Conservation (phyloP, 345 rosid genomes). For the Angophora floribunda region DNA sequence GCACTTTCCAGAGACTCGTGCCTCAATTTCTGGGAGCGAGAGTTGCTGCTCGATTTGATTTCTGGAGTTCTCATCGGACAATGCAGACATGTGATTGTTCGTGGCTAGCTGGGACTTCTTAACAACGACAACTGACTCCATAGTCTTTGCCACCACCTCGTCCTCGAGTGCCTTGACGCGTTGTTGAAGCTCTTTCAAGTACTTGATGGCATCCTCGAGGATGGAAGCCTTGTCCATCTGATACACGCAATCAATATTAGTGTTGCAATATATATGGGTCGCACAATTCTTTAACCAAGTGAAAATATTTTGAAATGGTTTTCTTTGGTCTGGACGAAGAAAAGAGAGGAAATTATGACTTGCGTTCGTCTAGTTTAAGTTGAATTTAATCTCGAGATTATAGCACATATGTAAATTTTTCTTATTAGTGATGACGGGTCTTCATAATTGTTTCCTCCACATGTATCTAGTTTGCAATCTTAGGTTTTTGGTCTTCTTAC, state of each 20-base stretch:
- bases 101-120: conserved; percentile 35
- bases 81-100: conserved; percentile 24
- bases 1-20: not conserved
- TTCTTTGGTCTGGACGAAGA: not conserved
- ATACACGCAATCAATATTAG: not conserved
- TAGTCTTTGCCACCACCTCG: conserved; percentile 22
- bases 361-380: not conserved
- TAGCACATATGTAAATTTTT: not conserved
- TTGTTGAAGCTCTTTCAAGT: conserved; percentile 61
- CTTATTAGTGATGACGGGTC: not conserved
- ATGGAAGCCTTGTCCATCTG: conserved; percentile 72
- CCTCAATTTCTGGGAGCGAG: conserved; percentile 5
- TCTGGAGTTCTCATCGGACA: conserved; percentile 15
- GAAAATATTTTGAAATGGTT: not conserved
- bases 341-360: not conserved
- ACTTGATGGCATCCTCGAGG: conserved; percentile 56
- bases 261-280: fast-evolving
- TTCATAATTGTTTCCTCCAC: not conserved
- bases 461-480: not conserved
- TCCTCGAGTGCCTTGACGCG: conserved; percentile 46
- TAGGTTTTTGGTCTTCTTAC: not conserved
- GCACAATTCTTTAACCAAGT: not conserved
- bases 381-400: not conserved
- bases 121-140: conserved; percentile 42
- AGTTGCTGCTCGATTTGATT: not conserved